Evolutionary conservation across 2,329 filamentous ascomycete genomes (phyloP).

Genomic region (Aureobasidium sp.): DNA sequence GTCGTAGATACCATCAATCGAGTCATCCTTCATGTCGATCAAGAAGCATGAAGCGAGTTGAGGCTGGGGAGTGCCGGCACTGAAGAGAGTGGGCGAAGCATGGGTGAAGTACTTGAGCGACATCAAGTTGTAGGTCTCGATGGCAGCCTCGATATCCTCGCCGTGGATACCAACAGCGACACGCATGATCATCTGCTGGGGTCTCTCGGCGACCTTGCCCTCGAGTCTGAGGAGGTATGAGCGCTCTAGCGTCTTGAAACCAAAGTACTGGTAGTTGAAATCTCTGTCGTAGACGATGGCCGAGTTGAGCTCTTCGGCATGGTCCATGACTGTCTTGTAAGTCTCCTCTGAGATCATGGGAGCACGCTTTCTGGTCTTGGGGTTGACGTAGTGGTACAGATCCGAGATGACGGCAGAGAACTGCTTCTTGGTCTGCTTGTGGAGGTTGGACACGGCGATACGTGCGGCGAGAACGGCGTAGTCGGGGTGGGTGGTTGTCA

Average conservation of each 20-base stretch:
- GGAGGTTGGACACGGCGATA: conserved; percentile 97
- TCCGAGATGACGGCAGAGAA: conserved; percentile 94
- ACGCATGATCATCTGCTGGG: conserved; percentile 99
- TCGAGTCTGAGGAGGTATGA: conserved; percentile 95
- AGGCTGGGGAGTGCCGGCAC: conserved; percentile 87
- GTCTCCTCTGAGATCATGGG: conserved; percentile 93
- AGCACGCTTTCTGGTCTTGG: conserved; percentile 73
- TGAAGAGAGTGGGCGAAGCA: conserved; percentile 95
- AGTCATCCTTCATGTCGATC: conserved; percentile 99
- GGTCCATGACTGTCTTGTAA: conserved; percentile 89
- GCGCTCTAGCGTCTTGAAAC: conserved; percentile 97
- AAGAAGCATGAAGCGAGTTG: conserved; percentile 98
- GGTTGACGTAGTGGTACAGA: conserved; percentile 93
- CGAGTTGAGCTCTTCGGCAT: conserved; percentile 95
- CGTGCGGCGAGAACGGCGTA: conserved; percentile 97
- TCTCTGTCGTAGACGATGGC: conserved; percentile 98
- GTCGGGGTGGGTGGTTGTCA: conserved; percentile 98
- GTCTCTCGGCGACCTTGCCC: conserved; percentile 92
- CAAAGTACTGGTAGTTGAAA: conserved; percentile 99
- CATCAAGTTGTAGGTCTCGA: conserved; percentile 99
- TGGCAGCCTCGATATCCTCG: conserved; percentile 84
- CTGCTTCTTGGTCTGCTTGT: conserved; percentile 99
- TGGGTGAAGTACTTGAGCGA: conserved; percentile 98
- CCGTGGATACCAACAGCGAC: conserved; percentile 96
- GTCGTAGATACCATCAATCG: conserved; percentile 98